Evolutionary conservation across 2,329 filamentous ascomycete genomes (phyloP).

Genomic region (Aurifilum marmelostoma): DNA sequence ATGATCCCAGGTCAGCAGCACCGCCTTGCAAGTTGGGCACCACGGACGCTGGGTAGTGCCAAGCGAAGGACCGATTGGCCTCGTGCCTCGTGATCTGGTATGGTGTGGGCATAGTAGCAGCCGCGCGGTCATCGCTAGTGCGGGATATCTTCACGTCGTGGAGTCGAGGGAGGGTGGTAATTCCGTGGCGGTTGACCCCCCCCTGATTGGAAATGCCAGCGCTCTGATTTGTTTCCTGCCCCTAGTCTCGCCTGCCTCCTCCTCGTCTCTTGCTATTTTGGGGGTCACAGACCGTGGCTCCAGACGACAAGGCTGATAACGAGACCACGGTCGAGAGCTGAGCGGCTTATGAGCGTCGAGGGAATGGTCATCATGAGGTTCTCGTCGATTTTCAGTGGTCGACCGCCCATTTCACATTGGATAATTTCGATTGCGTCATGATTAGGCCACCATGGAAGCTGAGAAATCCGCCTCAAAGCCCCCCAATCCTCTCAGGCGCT

Average conservation of each 20-base stretch:
- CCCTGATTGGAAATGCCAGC: constrained; percentile 27
- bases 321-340: background rate
- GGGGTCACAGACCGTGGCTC: background rate
- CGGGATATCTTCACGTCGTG: constrained; percentile 6
- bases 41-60: background rate
- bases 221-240: constrained; percentile 24
- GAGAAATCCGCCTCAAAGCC: background rate
- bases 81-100: background rate
- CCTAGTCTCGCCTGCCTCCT: background rate
- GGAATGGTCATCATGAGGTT: constrained; percentile 28
- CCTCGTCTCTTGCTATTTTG: background rate
- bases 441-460: constrained; percentile 6
- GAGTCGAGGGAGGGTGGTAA: constrained; percentile 1
- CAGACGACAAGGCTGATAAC: background rate
- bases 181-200: background rate
- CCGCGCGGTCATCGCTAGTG: constrained; percentile 9
- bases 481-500: background rate
- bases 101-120: constrained; percentile 9
- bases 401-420: background rate
- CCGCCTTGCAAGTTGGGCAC: background rate
- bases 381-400: background rate
- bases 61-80: constrained; percentile 3
- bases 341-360: constrained; percentile 26
- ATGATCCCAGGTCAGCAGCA: background rate
- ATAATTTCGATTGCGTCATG: constrained; percentile 16